Base-by-base conservation (phyloP, 108 stramenopile genomes). In the Parmales sp. region DNA sequence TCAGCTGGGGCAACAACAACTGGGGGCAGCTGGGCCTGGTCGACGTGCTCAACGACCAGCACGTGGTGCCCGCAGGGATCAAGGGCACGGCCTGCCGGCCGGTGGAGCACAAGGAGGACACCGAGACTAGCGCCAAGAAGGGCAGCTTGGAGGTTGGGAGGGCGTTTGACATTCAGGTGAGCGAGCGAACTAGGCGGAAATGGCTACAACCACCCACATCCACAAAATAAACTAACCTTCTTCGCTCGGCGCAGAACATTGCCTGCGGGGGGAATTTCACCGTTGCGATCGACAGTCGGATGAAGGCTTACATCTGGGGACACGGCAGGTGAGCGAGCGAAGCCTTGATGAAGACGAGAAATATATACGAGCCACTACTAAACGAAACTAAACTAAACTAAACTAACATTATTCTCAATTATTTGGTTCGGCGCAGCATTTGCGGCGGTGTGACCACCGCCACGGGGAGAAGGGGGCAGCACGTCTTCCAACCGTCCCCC, bases 11-110 rank as follows among this genome's bases (percentile, higher is more conserved):
- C 38, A 18, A 36, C 69, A 69, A 69, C 51, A n/a, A 29, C 2
- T 50, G 39, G 38, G 69, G 69, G 11, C 51, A 69, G 69, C 23
- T 7, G 41, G 69, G 69, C 63, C n/a, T 69, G 23, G 69, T 46
- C 6, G 67, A 68, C 4, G 25, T 37, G 19, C 37, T 19, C 9
- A 37, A 20, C 29, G 34, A 45, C 67, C 20, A 2, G 67, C 39
- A 65, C 19, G 5, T 39, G 19, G 29, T 39, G 38, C 64, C 64
- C n/a, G 7, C 38, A 2, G 38, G 20, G 64, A 39, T 65, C 19
- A 20, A 37, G 18, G 28, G 37, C 4, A 39, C 38, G 25, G 38
- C 64, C 16, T 39, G 38, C 64, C 20, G 19, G 64, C 6, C 29
- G 38, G 38, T 65, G 18, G 64, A 65, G 25, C 38, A 38, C 38